Base-by-base conservation (phyloP, 1,139 yeast genomes). In the Hemisphaericaspora lyxosophila region DNA sequence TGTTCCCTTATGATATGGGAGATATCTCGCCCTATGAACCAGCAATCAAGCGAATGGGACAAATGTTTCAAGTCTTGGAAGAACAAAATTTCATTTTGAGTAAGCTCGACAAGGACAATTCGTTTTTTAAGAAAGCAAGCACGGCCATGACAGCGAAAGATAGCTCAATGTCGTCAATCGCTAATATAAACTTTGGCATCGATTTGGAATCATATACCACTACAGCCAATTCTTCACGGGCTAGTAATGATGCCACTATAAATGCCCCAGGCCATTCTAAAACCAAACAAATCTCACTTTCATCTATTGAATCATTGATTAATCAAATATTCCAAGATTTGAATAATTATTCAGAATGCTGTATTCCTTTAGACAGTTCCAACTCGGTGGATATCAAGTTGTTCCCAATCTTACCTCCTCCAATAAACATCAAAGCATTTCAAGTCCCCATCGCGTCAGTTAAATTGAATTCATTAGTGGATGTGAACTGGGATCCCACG, bases 401-500 rank as follows among this genome's bases (percentile, higher is more conserved):
- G 5, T 88, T 94, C 50, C 97, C 97, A 0, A 68, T 87, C 12
- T 67, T 85, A 27, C 90, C 94, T 6, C 87, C 94, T 1, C 97
- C 97, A 0, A 85, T 88, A 0, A 78, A 78, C 36, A 65, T 87
- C 51, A 63, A 78, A 56, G 77, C 89, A 26, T 69, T 75, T 51
- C 96, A 92, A 56, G 98, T 92, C 0, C 98, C 98, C 0, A 78
- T 89, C 3, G 78, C 95, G 4, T 83, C 92, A 0, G 95, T 90
- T 2, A 79, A 82, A 39, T 63, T 90, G 26, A 72, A 73, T 27
- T 68, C 78, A 26, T 67, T 92, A 46, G 82, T 87, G 24, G 98
- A 92, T 59, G 85, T 85, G 5, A 85, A 86, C 51, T 92, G 98
- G 97, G 98, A 92, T 56, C 97, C 97, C 1, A 92, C 97, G 2